Conservation (phyloP, 129 eudicot genomes). For the Cynara cardunculus region DNA sequence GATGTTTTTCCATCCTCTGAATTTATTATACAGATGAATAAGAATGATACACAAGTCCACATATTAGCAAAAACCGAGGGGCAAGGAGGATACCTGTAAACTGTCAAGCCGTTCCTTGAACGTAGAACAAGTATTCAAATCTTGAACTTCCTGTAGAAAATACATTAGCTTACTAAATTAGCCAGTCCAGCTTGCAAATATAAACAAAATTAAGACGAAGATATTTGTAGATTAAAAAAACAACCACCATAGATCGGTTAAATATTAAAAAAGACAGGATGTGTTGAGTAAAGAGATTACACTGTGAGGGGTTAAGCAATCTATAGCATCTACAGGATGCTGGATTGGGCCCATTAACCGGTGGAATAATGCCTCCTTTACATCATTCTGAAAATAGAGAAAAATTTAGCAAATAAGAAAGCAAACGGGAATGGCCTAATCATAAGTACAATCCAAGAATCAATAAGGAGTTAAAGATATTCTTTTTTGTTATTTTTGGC, state of each 20-base stretch:
- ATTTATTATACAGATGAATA: conserved; percentile 18
- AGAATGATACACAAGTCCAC: conserved; percentile 2
- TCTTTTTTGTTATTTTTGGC: neutral
- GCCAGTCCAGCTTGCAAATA: neutral
- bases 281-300: conserved; percentile 17
- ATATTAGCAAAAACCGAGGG: neutral
- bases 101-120: conserved; percentile 58
- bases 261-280: neutral
- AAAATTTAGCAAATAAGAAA: neutral
- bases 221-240: neutral
- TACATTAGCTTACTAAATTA: neutral
- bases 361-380: conserved; percentile 54
- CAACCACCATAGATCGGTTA: neutral
- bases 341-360: conserved; percentile 70
- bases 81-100: conserved; percentile 47
- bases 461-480: neutral
- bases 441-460: neutral
- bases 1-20: conserved; percentile 67
- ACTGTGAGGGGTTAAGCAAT: conserved; percentile 36
- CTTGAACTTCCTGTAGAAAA: conserved; percentile 33
- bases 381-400: conserved; percentile 34
- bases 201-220: neutral
- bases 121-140: conserved; percentile 43
- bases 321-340: conserved; percentile 57
- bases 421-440: neutral